Base-by-base conservation (phyloP, 148 eudicot genomes). In the Amaranthus cruentus region DNA sequence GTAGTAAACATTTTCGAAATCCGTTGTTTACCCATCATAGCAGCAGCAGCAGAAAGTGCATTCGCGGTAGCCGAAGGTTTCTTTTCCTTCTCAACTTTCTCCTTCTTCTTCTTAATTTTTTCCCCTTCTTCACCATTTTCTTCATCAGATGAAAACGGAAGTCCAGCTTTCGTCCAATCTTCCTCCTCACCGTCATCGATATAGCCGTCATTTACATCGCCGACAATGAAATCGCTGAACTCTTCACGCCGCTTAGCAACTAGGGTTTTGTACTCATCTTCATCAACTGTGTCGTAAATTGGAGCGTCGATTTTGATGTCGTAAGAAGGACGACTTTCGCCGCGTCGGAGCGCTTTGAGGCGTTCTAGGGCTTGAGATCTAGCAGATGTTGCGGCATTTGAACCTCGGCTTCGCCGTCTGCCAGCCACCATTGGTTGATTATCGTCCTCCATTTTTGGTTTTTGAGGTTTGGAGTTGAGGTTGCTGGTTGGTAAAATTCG, bases 151-250 rank as follows among this genome's bases (percentile, higher is more conserved):
- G 89, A 87, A 52, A 72, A 44, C 0, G 78, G 70, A 1, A 66
- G 79, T 0, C 84, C 87, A 10, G 89, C 84, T 7, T 75, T 71
- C 0, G 92, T 75, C 99, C 99, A 96, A 49, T 96, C 99, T 73
- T 90, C 99, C 61, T 96, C 99, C 81, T 92, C 88, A 18, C 99
- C 99, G 28, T 86, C 90, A 38, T 96, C 99, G 6, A 86, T 79
- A 71, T 92, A 90, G 0, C 90, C 99, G 7, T 77, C 78, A 3
- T 60, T 76, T 28, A 56, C 72, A 0, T 71, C 84, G 9, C 79
- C 81, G 6, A 88, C 91, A 3, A 96, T 87, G 75, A 96, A 96
- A 15, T 83, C 87, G 47, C 86, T 47, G 73, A 73, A 80, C 66
- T 87, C 97, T 1, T 86, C 82, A 0, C 88, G 88, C 42, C 99